These are phyloP conservation scores for Leucosporidium scottii DNA, from an alignment of 768 basidiomycete genomes.

Conservation along the genomic window DNA sequence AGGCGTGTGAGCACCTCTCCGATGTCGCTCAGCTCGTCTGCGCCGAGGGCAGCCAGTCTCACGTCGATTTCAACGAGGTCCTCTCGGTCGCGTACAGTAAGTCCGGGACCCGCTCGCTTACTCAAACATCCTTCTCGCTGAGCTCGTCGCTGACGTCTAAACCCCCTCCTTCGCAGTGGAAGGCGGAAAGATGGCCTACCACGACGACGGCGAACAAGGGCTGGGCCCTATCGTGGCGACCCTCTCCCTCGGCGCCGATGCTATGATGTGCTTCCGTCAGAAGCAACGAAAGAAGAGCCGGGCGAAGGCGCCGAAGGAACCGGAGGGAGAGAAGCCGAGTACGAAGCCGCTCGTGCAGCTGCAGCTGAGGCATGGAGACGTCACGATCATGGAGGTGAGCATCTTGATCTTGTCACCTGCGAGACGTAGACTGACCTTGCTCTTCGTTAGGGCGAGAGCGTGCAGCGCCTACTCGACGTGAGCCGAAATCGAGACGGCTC, in stretches of 20 bases:
- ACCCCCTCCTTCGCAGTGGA: constrained; percentile 3
- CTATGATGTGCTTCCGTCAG: constrained; percentile 38
- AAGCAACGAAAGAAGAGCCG: constrained; percentile 22
- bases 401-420: too few species aligned
- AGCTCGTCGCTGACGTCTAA: background rate
- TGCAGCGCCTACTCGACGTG: too few species aligned
- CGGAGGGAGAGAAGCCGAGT: background rate
- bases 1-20: constrained; percentile 10
- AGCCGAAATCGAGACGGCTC: too few species aligned
- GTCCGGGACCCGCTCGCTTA: background rate
- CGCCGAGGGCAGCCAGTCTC: too few species aligned
- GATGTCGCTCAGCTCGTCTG: constrained; percentile 10
- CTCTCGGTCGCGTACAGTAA: constrained; percentile 32
- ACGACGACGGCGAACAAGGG: constrained; percentile 42
- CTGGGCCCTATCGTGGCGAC: constrained; percentile 40
- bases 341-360: background rate
- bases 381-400: constrained; percentile 4
- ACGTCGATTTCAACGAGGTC: constrained; percentile 39
- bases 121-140: background rate
- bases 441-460: too few species aligned
- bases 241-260: constrained; percentile 38
- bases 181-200: constrained; percentile 34
- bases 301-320: background rate
- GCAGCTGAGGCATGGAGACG: background rate
- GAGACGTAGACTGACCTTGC: too few species aligned